These are phyloP conservation scores for Fragilaria crotonensis DNA, from an alignment of 108 stramenopile genomes.

Conservation along the genomic window DNA sequence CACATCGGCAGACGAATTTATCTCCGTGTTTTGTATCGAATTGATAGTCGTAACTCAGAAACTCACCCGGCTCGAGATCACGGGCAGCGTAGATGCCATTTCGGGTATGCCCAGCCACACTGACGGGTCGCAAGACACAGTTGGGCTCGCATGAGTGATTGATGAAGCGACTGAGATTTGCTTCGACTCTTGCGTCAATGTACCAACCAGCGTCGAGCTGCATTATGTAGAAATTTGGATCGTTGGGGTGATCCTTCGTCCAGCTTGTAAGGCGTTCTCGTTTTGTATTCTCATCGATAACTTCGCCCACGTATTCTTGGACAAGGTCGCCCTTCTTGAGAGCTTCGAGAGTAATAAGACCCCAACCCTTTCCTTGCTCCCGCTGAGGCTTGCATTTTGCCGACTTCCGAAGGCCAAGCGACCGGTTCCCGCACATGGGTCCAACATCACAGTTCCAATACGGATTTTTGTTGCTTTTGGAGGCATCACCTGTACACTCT, in stretches of 20 bases:
- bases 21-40: slow-evolving; percentile 73
- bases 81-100: slow-evolving; percentile 73
- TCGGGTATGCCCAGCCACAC: slow-evolving; percentile 76
- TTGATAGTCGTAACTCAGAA: slow-evolving; percentile 89
- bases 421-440: slow-evolving; percentile 80
- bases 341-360: slow-evolving; percentile 61
- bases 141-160: slow-evolving; percentile 95
- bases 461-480: slow-evolving; percentile 30
- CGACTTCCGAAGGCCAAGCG: slow-evolving; percentile 36
- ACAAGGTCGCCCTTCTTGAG: slow-evolving; percentile 69
- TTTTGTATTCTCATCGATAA: slow-evolving; percentile 76
- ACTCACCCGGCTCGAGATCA: slow-evolving; percentile 72
- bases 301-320: slow-evolving; percentile 88
- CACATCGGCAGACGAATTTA: slow-evolving; percentile 64
- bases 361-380: slow-evolving; percentile 87
- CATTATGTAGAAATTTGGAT: slow-evolving; percentile 96
- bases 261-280: slow-evolving; percentile 59
- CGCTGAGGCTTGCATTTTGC: slow-evolving; percentile 67
- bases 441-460: slow-evolving; percentile 76
- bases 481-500: slow-evolving; percentile 72
- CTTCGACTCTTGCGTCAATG: slow-evolving; percentile 84
- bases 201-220: slow-evolving; percentile 70
- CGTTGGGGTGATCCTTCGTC: slow-evolving; percentile 76
- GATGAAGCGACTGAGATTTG: slow-evolving; percentile 86
- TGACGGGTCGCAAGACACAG: slow-evolving; percentile 74